Percentiles rank a stretch among this genome's conserved stretches.
Conservation (phyloP, 257 asterid genomes). For the Ehretia macrophylla region DNA sequence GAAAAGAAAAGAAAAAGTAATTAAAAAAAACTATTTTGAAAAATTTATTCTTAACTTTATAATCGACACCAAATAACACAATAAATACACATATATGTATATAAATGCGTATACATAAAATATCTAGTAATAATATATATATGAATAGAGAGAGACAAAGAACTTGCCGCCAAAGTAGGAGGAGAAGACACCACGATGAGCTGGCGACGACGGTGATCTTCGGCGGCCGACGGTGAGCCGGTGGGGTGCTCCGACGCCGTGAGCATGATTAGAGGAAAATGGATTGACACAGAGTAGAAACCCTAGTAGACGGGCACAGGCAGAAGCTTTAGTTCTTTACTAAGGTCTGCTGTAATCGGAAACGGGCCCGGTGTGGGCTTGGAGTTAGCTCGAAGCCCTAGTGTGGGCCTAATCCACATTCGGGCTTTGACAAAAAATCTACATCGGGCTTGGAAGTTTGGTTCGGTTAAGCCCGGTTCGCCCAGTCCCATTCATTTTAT, state of each 20-base stretch:
- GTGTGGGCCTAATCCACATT: constrained; percentile 16
- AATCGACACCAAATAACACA: not conserved
- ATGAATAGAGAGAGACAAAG: not conserved
- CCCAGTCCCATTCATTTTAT: not conserved
- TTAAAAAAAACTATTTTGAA: not conserved
- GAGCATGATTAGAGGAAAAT: not conserved
- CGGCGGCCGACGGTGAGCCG: constrained; percentile 11
- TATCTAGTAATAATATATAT: too few relatives aligned
- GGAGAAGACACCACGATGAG: constrained; percentile 11
- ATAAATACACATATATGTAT: not conserved
- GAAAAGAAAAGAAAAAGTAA: not conserved
- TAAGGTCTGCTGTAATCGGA: not conserved
- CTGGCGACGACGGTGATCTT: constrained; percentile 16
- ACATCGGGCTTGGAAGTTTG: constrained; percentile 2
- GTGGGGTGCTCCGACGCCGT: constrained; percentile 12
- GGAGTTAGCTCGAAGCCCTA: not conserved
- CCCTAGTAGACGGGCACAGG: constrained; percentile 2
- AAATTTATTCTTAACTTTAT: too few relatives aligned
- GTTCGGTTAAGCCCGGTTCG: constrained; percentile 22
- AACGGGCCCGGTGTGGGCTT: constrained; percentile 26
- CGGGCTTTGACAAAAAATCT: too few relatives aligned
- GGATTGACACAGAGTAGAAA: not conserved
- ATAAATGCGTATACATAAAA: not conserved
- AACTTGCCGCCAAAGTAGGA: constrained; percentile 15
- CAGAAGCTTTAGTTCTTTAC: not conserved